Percentiles rank a stretch among this genome's conserved stretches.
These are phyloP conservation scores for Sphenostylis stenocarpa DNA, from an alignment of 306 rosid species.

Conservation along the genomic window DNA sequence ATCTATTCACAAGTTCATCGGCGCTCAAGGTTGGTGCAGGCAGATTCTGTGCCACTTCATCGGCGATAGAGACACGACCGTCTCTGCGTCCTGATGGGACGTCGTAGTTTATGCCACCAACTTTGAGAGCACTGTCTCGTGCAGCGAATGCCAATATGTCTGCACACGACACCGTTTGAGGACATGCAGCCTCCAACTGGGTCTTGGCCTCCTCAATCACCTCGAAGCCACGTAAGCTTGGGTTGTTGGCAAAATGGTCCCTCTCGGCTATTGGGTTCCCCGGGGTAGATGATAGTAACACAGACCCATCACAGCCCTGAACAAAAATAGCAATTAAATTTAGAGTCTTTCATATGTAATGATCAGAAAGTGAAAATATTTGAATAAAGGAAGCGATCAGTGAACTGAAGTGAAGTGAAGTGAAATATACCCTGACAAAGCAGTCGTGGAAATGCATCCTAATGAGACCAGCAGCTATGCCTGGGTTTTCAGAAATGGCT, in stretches of 20 bases:
- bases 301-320: not conserved
- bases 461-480: conserved; percentile 25
- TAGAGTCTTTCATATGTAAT: not conserved
- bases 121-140: not conserved
- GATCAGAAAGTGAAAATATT: not conserved
- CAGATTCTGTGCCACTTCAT: conserved; percentile 22
- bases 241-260: not conserved
- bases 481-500: conserved; percentile 24
- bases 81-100: not conserved
- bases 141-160: not conserved
- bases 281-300: not conserved
- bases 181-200: not conserved
- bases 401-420: not conserved
- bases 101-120: not conserved
- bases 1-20: not conserved
- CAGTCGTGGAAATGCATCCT: conserved; percentile 37
- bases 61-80: conserved; percentile 7
- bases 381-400: not conserved
- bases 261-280: not conserved
- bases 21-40: not conserved
- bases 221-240: not conserved
- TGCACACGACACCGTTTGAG: not conserved
- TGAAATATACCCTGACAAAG: conserved; percentile 29
- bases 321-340: not conserved
- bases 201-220: not conserved